phyloP scores from a whole-genome alignment of 768 basidiomycete genomes.

The Suillus variegatus region DNA sequence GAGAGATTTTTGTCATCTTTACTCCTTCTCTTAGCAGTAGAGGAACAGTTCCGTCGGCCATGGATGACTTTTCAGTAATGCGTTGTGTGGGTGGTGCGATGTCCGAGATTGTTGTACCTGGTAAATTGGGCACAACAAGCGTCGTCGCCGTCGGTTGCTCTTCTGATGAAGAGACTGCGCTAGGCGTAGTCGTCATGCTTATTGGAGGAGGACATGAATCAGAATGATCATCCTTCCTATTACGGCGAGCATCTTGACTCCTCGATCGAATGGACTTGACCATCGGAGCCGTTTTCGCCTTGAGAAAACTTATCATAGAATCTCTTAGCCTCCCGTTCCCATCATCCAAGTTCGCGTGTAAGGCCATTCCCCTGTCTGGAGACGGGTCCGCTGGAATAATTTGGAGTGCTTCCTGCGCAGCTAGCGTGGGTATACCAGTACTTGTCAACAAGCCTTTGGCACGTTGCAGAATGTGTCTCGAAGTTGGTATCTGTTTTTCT shows the following conservation, averaged over 20 bases:
- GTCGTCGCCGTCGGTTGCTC: background rate
- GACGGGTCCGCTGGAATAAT: constrained; percentile 24
- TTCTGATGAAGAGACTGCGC: background rate
- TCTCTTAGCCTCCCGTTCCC: constrained; percentile 21
- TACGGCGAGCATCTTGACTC: constrained; percentile 15
- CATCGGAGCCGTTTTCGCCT: constrained; percentile 31
- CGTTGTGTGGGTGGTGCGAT: background rate
- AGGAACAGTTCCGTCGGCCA: constrained; percentile 54
- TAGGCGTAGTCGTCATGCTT: background rate
- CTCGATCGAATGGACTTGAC: constrained; percentile 26
- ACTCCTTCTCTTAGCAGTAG: constrained; percentile 59
- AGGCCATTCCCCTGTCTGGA: constrained; percentile 3
- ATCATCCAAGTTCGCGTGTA: background rate
- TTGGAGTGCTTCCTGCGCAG: constrained; percentile 8
- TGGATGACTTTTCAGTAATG: constrained; percentile 10
- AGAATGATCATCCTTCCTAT: constrained; percentile 23
- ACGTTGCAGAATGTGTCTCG: constrained; percentile 35
- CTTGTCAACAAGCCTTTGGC: constrained; percentile 38
- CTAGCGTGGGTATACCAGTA: constrained; percentile 26
- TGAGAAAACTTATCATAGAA: constrained; percentile 39
- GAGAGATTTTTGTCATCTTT: constrained; percentile 81
- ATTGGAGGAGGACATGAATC: background rate
- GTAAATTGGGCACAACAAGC: background rate
- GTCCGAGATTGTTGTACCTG: background rate
- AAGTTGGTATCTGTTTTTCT: constrained; percentile 8